Evolutionary conservation across 2,329 filamentous ascomycete species (phyloP).

Genomic region (Colletotrichum sp.): DNA sequence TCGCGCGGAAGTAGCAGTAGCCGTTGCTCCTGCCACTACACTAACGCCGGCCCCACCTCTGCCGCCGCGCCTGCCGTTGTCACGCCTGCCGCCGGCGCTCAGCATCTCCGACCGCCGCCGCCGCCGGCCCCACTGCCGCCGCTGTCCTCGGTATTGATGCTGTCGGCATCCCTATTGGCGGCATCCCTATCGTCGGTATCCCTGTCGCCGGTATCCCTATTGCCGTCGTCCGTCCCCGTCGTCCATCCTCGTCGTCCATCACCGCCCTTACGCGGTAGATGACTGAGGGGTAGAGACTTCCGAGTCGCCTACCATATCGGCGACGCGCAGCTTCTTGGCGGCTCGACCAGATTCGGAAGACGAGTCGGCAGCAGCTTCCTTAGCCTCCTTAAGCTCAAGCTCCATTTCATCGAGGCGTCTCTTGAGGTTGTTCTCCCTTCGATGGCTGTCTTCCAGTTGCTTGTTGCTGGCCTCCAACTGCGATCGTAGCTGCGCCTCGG

Average conservation of each 20-base stretch:
- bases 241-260: background rate
- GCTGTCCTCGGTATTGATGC: background rate
- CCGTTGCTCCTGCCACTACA: background rate
- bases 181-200: background rate
- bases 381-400: slow-evolving; percentile 51
- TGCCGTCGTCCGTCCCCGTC: background rate
- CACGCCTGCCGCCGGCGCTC: background rate
- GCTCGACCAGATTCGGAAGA: slow-evolving; percentile 9
- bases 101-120: background rate
- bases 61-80: background rate
- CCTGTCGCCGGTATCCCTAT: background rate
- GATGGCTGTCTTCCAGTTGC: slow-evolving; percentile 77
- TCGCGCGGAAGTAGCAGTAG: background rate
- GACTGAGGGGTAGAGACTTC: slow-evolving; percentile 20
- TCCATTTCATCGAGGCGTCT: slow-evolving; percentile 82
- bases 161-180: background rate
- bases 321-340: slow-evolving; percentile 18
- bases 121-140: background rate
- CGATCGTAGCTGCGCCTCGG: slow-evolving; percentile 61
- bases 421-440: slow-evolving; percentile 82
- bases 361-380: slow-evolving; percentile 7
- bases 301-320: slow-evolving; percentile 5
- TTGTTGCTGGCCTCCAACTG: slow-evolving; percentile 56
- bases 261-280: background rate
- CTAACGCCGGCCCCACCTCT: background rate